These are phyloP conservation scores for Amanita muscaria DNA, from an alignment of 768 basidiomycete genomes.

Conservation along the genomic window DNA sequence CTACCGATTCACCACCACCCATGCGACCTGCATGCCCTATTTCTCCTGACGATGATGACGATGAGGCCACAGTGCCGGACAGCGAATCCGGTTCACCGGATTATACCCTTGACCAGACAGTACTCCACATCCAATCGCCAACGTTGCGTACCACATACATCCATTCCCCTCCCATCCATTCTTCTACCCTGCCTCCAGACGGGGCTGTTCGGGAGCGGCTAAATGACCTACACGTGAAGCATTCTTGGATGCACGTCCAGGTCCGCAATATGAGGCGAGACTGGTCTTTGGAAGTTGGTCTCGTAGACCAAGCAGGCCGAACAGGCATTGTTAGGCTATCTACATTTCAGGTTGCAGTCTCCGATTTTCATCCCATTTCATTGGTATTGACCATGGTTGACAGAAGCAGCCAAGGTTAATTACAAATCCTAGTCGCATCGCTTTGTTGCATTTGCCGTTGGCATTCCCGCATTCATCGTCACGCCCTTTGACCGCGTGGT, in stretches of 20 bases:
- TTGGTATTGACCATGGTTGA: neutral
- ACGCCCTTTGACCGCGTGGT: conserved; percentile 60
- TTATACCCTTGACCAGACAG: conserved; percentile 48
- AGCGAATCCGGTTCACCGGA: conserved; percentile 21
- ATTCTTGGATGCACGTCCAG: conserved; percentile 71
- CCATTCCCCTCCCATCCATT: conserved; percentile 38
- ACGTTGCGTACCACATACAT: conserved; percentile 61
- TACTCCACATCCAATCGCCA: conserved; percentile 75
- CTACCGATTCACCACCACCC: conserved; percentile 42
- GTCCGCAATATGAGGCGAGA: conserved; percentile 57
- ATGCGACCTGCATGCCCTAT: conserved; percentile 38
- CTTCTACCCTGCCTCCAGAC: conserved; percentile 1
- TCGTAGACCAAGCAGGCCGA: conserved; percentile 54
- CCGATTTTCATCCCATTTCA: neutral
- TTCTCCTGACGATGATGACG: conserved; percentile 30
- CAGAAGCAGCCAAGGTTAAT: conserved; percentile 37
- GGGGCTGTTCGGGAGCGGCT: conserved; percentile 10
- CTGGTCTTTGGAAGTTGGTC: conserved; percentile 70
- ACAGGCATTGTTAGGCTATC: conserved; percentile 59
- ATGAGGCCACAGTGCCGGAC: conserved; percentile 20
- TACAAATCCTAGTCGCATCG: conserved; percentile 25
- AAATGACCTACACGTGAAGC: conserved; percentile 47
- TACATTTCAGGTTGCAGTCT: conserved; percentile 67
- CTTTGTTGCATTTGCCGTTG: conserved; percentile 65
- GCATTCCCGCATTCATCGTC: conserved; percentile 49